phyloP scores from a whole-genome alignment of 2,329 filamentous ascomycete genomes.

The Sporothrix variecibatus region DNA sequence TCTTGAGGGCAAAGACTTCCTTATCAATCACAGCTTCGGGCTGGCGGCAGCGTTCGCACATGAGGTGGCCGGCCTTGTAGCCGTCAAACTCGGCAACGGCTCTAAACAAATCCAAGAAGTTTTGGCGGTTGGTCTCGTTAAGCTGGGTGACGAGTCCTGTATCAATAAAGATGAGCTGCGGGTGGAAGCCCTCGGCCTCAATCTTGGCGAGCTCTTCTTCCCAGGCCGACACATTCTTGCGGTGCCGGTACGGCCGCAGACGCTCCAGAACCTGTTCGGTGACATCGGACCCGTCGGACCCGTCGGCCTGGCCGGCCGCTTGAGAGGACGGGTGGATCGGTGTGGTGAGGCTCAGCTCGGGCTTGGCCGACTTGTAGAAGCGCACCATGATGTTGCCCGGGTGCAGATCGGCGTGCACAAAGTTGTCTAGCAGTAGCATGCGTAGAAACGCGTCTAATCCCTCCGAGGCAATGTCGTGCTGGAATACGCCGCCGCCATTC shows the following conservation, averaged over 20 bases:
- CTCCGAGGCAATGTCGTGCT: conserved; percentile 91
- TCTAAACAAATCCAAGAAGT: conserved; percentile 95
- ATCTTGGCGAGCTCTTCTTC: conserved; percentile 71
- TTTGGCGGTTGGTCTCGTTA: conserved; percentile 79
- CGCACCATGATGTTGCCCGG: conserved; percentile 99
- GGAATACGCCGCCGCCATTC: conserved; percentile 88
- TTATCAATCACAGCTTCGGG: conserved; percentile 85
- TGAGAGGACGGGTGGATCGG: conserved; percentile 27
- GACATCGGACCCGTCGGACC: conserved; percentile 69
- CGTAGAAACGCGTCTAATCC: conserved; percentile 93
- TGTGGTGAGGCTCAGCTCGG: conserved; percentile 55
- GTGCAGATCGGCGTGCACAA: conserved; percentile 93
- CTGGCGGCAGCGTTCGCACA: conserved; percentile 93
- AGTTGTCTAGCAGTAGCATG: conserved; percentile 97
- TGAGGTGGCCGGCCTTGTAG: conserved; percentile 89
- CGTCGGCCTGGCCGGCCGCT: conserved; percentile 29
- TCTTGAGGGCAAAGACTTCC: conserved; percentile 90
- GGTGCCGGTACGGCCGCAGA: conserved; percentile 68
- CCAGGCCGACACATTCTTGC: conserved; percentile 70
- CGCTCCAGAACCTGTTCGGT: conserved; percentile 84
- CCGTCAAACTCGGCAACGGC: conserved; percentile 96
- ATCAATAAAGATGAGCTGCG: conserved; percentile 96
- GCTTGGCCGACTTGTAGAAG: conserved; percentile 81
- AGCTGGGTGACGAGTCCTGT: conserved; percentile 93
- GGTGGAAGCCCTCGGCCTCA: conserved; percentile 83